Evolutionary conservation across 1,284 basidiomycete genomes (phyloP).

Genomic region (Microbotryum lychnidis-dioicae): DNA sequence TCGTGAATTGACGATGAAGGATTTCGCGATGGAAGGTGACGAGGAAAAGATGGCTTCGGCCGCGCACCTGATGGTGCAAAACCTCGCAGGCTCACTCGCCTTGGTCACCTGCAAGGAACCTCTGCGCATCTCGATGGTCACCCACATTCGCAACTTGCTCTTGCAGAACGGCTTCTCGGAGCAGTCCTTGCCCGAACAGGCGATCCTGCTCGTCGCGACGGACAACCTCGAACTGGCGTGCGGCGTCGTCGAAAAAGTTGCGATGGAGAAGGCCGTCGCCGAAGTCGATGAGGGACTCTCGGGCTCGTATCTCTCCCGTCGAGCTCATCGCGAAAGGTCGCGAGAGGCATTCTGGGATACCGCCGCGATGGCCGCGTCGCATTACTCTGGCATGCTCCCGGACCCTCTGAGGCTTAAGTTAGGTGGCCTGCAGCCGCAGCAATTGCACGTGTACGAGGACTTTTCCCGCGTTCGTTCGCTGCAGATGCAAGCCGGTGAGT

Average conservation of each 20-base stretch:
- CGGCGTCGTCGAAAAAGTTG: conserved; percentile 89
- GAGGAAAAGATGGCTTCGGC: conserved; percentile 86
- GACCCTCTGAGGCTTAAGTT: conserved; percentile 81
- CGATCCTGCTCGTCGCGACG: conserved; percentile 69
- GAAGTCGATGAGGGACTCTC: conserved; percentile 90
- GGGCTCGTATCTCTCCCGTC: conserved; percentile 69
- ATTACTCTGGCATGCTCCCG: conserved; percentile 71
- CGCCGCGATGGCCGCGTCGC: conserved; percentile 55
- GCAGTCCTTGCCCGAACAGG: conserved; percentile 47
- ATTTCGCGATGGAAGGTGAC: conserved; percentile 89
- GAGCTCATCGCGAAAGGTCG: conserved; percentile 75
- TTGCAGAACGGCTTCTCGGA: conserved; percentile 80
- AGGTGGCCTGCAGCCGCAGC: conserved; percentile 70
- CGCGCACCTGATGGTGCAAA: conserved; percentile 93
- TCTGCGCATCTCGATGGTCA: conserved; percentile 82
- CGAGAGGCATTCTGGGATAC: conserved; percentile 82
- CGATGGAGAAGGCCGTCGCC: conserved; percentile 91
- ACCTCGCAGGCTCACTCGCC: conserved; percentile 90
- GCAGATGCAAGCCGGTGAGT: conserved; percentile 10
- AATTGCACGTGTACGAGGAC: conserved; percentile 90
- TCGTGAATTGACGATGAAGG: conserved; percentile 88
- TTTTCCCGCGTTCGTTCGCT: conserved; percentile 48
- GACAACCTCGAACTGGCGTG: conserved; percentile 95
- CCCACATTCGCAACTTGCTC: conserved; percentile 72
- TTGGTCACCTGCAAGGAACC: conserved; percentile 99